Evolutionary conservation across 192 early-diverging fungal species (phyloP), one percentile per base, ranked within the genome.

Genomic region (Chytriomyces confervae): DNA sequence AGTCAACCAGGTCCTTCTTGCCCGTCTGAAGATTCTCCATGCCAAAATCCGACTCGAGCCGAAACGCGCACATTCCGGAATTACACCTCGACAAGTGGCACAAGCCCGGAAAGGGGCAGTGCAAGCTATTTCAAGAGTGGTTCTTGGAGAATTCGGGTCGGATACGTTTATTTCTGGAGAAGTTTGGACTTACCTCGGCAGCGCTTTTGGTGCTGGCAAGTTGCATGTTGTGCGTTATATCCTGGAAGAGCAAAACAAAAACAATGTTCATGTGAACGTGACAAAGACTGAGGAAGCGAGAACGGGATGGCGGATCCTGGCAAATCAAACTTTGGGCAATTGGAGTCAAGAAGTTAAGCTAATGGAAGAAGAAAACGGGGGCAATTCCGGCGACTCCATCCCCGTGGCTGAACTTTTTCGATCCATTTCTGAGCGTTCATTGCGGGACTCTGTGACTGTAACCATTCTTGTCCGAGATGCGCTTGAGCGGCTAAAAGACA

Each of bases 381-480:
- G 36, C 2, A 36, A 36, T 36, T 2, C 36, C 36, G 36, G 36
- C 36, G 36, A 4, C 36, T 36, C 36, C 36, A 36, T 36, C 36
- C 36, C 36, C 36, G 36, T 36, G 29, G 63, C n/a, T 20, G n/a
- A 13, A 23, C 18, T 23, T 13, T 65, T 2, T 13, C 16, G 27
- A 65, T 65, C 63, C 16, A 27, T 23, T 20, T 65, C 11, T 27
- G 63, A 65, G 1, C 27, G n/a, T 1, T 13, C n/a, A 20, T 36
- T 36, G 11, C n/a, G 11, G 63, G 27, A 65, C 3, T 16, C 16
- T 23, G 20, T 60, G 20, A n/a, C 64, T 27, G 18, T 65, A 13
- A 23, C 64, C n/a, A 29, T 29, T 23, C 48, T 69, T 48, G 57
- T 71, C 50, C 29, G 47, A 50, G 13, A 53, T 4, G 69, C 69